A percentile compares a stretch with the other conserved stretches of the same genome.
These are phyloP conservation scores for Spathaspora sp. DNA, from an alignment of 1,139 yeast species.

Conservation along the genomic window DNA sequence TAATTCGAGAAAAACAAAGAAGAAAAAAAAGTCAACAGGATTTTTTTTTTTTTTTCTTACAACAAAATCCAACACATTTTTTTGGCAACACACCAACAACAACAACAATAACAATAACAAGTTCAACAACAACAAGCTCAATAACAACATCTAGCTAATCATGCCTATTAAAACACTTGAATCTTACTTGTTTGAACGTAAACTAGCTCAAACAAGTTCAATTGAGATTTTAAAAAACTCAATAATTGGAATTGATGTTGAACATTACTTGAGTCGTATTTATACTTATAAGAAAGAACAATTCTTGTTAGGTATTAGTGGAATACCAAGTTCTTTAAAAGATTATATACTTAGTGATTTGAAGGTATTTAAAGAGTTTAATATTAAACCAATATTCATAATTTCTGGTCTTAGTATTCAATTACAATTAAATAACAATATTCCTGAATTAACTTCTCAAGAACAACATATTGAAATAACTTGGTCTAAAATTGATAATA, in stretches of 20 bases:
- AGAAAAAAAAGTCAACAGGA: background rate
- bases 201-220: slow-evolving; percentile 61
- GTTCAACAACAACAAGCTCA: no score
- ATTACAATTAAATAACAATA: slow-evolving; percentile 29
- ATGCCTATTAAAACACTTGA: slow-evolving; percentile 71
- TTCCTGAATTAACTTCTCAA: slow-evolving; percentile 42
- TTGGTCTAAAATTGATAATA: slow-evolving; percentile 43
- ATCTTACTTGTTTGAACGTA: slow-evolving; percentile 66
- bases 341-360: slow-evolving; percentile 63
- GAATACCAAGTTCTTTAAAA: slow-evolving; percentile 68
- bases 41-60: background rate
- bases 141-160: background rate
- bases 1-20: no score
- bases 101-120: no score
- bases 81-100: background rate
- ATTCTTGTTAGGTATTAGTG: slow-evolving; percentile 77
- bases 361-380: slow-evolving; percentile 55
- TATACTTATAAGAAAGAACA: slow-evolving; percentile 69
- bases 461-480: slow-evolving; percentile 48
- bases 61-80: background rate
- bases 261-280: slow-evolving; percentile 67
- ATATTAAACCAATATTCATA: slow-evolving; percentile 75
- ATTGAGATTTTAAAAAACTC: slow-evolving; percentile 67
- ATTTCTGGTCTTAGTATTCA: slow-evolving; percentile 56
- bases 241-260: slow-evolving; percentile 82